These are phyloP conservation scores for Tetrahymena borealis DNA, from an alignment of 73 alveolate genomes.

Conservation along the genomic window DNA sequence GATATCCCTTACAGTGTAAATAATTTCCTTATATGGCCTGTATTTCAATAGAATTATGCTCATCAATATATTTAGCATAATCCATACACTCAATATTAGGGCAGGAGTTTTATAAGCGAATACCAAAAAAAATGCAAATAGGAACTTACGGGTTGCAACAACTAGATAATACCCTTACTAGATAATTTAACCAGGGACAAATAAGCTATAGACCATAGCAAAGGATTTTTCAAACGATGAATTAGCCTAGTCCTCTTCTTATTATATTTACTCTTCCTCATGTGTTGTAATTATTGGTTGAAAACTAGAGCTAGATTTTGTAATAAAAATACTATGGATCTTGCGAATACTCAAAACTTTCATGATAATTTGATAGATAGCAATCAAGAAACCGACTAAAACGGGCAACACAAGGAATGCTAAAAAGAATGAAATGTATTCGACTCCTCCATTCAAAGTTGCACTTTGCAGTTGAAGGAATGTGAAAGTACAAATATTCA, in stretches of 20 bases:
- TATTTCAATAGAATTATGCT: background rate
- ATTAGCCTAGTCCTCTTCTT: background rate
- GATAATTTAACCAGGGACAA: background rate
- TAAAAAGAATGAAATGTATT: background rate
- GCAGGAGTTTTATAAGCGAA: background rate
- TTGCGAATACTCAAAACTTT: background rate
- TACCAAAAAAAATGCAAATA: background rate
- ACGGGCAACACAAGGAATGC: background rate
- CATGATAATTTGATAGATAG: background rate
- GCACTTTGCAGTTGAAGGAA: background rate
- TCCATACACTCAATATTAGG: background rate
- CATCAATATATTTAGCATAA: background rate
- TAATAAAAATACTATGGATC: background rate
- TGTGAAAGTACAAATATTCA: background rate
- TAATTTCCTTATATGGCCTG: background rate
- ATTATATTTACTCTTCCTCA: background rate
- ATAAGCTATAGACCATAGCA: background rate
- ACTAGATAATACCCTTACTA: background rate
- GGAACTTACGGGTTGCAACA: background rate
- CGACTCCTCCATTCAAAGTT: background rate
- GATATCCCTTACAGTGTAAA: background rate
- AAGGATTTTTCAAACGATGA: background rate
- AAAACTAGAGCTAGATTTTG: background rate
- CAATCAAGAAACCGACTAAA: background rate
- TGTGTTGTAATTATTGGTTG: background rate